Evolutionary conservation across 306 rosid genomes (phyloP), one percentile per base, ranked within the genome.

Genomic region (Cicer yamashitae): DNA sequence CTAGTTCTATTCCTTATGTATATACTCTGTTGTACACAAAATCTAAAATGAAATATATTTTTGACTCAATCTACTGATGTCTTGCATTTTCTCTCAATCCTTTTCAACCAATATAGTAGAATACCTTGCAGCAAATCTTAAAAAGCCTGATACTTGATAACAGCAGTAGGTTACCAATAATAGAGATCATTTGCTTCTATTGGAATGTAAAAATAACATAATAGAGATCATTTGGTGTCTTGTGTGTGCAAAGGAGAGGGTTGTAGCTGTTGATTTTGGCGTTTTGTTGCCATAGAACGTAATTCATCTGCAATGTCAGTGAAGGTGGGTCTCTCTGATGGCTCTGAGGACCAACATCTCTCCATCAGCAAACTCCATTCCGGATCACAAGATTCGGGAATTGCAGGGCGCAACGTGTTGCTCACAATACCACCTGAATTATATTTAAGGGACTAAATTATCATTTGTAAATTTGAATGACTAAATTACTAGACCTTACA

Each of bases 261-360:
- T 67, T 81, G 89, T 70, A 74, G 87, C 59, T 10, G 82, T 38
- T 82, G 85, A 67, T 75, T 81, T 57, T 80, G 87, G 20, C 74
- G 74, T 66, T 88, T 93, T 54, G 90, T 47, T 2, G 91, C 89
- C 89, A 93, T 85, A 30, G 87, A 75, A 50, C 96, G 91, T n/a
- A 93, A 83, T 47, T 87, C 89, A 69, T 83, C 83, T 2, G 91
- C 97, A 60, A 88, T 88, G 64, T 91, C 90, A 0, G 90, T 84
- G 85, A 93, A 93, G 83, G 70, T 84, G 43, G 90, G 90, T 77
- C 98, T 87, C 83, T 93, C 96, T 6, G 84, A 84, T 15, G 96
- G 93, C 85, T 93, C 97, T 0, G 93, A 65, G 20, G 93, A 84
- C 98, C 98, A 93, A 80, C 96, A 91, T 74, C 84, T 79, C 90